Percentiles rank a stretch among this genome's conserved stretches.
These are phyloP conservation scores for Diplosphaera chodatii DNA, from an alignment of 139 green algal species.

Conservation along the genomic window DNA sequence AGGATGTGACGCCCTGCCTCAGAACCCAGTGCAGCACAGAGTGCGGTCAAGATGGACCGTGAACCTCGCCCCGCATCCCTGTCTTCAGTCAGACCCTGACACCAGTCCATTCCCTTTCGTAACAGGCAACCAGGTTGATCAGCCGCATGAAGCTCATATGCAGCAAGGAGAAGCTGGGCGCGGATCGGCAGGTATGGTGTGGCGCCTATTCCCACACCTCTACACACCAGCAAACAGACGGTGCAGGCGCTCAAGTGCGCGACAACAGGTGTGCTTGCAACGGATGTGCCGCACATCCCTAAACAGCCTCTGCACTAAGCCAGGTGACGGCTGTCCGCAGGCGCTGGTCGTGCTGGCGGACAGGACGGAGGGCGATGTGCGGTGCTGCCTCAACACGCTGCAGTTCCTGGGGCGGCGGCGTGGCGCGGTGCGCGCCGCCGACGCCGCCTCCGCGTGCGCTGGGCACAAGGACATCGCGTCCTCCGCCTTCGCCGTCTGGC, in stretches of 20 bases:
- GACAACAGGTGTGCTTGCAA: slow-evolving; percentile 50
- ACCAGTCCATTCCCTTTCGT: too few species aligned
- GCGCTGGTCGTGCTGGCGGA: slow-evolving; percentile 50
- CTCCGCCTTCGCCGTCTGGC: slow-evolving; percentile 60
- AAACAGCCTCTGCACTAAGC: too few species aligned
- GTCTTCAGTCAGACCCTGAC: too few species aligned
- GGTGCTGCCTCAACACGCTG: slow-evolving; percentile 90
- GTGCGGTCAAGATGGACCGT: too few species aligned
- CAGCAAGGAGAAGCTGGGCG: slow-evolving; percentile 33
- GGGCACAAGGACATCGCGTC: slow-evolving; percentile 77
- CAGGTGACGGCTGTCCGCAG: too few species aligned
- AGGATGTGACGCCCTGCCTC: too few species aligned
- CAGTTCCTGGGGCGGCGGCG: slow-evolving; percentile 44
- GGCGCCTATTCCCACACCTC: slow-evolving; percentile 40
- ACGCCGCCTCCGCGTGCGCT: slow-evolving; percentile 35
- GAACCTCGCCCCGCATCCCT: too few species aligned
- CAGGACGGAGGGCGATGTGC: slow-evolving; percentile 69
- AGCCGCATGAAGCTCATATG: slow-evolving; percentile 51
- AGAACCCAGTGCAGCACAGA: too few species aligned
- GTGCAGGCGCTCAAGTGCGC: too few species aligned
- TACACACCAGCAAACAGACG: too few species aligned
- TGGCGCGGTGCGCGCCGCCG: slow-evolving; percentile 14
- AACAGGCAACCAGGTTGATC: slow-evolving; percentile 36
- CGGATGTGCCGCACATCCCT: slow-evolving; percentile 9
- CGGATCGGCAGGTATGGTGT: slow-evolving; percentile 38